A percentile compares a stretch with the other conserved stretches of the same genome.
Conservation (phyloP, 179 eudicot species). For the Spergularia azorica region DNA sequence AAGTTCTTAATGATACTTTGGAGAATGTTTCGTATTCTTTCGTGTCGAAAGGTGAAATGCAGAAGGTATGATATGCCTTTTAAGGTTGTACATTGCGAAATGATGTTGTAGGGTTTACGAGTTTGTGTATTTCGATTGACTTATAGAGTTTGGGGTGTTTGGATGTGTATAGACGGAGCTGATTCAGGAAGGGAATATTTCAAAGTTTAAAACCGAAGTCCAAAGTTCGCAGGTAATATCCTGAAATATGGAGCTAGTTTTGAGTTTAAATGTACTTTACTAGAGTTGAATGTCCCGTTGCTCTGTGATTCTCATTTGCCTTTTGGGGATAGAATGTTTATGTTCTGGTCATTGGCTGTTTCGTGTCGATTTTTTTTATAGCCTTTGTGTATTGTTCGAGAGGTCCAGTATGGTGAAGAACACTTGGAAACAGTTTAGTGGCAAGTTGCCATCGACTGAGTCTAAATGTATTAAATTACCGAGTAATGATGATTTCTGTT, state of each 20-base stretch:
- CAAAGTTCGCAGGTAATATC: constrained; percentile 68
- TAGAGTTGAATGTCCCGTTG: too few species aligned
- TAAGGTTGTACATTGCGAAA: neutral
- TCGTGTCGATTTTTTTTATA: too few species aligned
- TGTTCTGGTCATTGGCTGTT: too few species aligned
- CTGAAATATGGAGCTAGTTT: neutral
- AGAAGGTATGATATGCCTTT: constrained; percentile 39
- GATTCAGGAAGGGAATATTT: constrained; percentile 56
- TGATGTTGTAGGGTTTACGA: neutral
- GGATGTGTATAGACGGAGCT: constrained; percentile 42
- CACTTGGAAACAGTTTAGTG: too few species aligned
- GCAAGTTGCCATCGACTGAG: too few species aligned
- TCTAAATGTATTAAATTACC: too few species aligned
- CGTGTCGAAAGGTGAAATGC: constrained; percentile 67
- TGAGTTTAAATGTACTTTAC: neutral
- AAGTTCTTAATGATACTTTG: constrained; percentile 69
- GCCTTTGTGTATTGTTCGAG: too few species aligned
- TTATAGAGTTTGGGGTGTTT: neutral
- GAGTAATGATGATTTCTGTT: too few species aligned
- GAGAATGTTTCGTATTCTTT: constrained; percentile 61
- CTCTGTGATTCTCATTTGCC: too few species aligned
- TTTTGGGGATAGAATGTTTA: too few species aligned
- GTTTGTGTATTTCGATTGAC: neutral
- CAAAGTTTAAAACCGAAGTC: constrained; percentile 66
- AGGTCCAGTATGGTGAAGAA: too few species aligned